Percentiles rank a stretch among this genome's conserved stretches.
Evolutionary conservation across 441 rosid genomes (phyloP).

Genomic region (Gossypium davidsonii): DNA sequence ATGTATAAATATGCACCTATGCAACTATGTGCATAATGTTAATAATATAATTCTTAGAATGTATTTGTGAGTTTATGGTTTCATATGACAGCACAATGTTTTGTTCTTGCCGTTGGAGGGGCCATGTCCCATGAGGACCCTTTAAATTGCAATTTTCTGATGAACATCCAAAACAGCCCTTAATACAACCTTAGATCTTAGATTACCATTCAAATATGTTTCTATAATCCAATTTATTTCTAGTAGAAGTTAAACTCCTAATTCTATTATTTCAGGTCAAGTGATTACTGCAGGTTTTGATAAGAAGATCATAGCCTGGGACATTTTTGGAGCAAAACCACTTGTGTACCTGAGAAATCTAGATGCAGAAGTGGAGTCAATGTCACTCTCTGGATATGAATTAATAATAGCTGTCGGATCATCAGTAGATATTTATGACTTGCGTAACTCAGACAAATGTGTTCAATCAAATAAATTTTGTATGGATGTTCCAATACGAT

Average conservation of each 20-base stretch:
- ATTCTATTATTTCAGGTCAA: constrained; percentile 38
- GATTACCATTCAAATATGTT: background rate
- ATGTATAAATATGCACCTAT: background rate
- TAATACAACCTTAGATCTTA: background rate
- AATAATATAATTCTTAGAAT: background rate
- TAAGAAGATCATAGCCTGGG: constrained; percentile 63
- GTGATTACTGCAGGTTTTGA: constrained; percentile 66
- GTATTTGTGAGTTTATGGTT: background rate
- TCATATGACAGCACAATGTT: background rate
- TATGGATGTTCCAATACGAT: constrained; percentile 49
- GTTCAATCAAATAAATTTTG: constrained; percentile 42
- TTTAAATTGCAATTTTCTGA: background rate
- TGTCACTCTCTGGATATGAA: constrained; percentile 57
- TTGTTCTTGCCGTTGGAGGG: background rate
- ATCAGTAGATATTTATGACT: constrained; percentile 51
- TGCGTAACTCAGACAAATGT: constrained; percentile 53
- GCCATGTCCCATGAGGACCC: background rate
- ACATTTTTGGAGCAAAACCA: constrained; percentile 36
- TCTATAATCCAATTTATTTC: background rate
- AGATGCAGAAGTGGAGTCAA: constrained; percentile 52
- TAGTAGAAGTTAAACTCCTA: background rate
- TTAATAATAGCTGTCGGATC: constrained; percentile 57
- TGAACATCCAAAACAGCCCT: background rate
- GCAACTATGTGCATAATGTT: background rate
- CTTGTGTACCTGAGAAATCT: constrained; percentile 24